Evolutionary conservation across 202 grass and related monocot genomes (phyloP).

Genomic region (Dendrocalamus latiflorus): DNA sequence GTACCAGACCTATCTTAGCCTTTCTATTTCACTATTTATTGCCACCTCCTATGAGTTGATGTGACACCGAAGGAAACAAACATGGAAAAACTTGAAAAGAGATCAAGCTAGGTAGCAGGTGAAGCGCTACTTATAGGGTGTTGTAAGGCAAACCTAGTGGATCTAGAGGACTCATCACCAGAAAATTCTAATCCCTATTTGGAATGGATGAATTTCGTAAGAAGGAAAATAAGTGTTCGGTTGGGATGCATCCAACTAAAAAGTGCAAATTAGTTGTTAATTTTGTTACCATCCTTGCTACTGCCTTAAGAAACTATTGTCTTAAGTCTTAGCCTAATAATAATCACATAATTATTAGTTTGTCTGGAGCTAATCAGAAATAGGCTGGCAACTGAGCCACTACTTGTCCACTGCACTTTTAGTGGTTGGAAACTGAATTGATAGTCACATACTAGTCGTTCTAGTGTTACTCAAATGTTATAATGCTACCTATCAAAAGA

Average conservation of each 20-base stretch:
- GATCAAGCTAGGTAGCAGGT: slow-evolving; percentile 26
- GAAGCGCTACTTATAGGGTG: background rate
- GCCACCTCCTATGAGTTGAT: slow-evolving; percentile 29
- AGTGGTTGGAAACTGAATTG: too few relatives aligned
- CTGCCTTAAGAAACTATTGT: background rate
- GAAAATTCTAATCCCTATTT: background rate
- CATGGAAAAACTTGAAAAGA: slow-evolving; percentile 30
- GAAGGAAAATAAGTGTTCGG: background rate
- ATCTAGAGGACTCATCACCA: background rate
- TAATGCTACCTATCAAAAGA: background rate
- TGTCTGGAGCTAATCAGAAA: background rate
- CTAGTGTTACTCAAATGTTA: background rate
- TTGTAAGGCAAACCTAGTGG: background rate
- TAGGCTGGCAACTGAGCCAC: background rate
- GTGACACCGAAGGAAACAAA: slow-evolving; percentile 40
- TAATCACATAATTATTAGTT: background rate
- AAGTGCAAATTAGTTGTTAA: background rate
- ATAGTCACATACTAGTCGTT: background rate
- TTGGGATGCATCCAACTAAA: background rate
- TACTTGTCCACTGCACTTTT: background rate
- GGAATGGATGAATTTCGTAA: background rate
- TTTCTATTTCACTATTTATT: slow-evolving; percentile 45
- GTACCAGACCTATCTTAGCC: slow-evolving; percentile 33
- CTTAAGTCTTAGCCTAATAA: background rate
- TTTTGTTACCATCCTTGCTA: background rate